Conservation (phyloP, 768 basidiomycete genomes). For the Terana coerulea region DNA sequence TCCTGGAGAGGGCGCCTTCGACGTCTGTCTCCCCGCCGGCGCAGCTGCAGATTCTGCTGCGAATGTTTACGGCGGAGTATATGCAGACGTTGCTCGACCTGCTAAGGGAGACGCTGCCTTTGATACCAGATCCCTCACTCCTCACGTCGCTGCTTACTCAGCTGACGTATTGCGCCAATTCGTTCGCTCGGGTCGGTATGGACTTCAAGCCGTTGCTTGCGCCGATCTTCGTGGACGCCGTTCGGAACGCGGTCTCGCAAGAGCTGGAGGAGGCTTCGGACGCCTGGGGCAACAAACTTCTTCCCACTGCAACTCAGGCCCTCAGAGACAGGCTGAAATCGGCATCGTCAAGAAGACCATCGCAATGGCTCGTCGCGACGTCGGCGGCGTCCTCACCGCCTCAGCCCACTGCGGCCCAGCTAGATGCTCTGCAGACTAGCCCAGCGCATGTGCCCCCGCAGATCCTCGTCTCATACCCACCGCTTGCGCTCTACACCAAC, state of each 20-base stretch:
- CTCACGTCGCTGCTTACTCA: constrained; percentile 87
- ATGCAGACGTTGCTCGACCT: constrained; percentile 65
- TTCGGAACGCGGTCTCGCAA: constrained; percentile 49
- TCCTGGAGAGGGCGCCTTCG: constrained; percentile 61
- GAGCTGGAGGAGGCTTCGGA: constrained; percentile 43
- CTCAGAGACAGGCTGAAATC: constrained; percentile 4
- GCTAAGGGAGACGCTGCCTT: constrained; percentile 58
- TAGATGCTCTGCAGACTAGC: constrained; percentile 12
- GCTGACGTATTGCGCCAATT: constrained; percentile 87
- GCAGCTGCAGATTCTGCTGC: constrained; percentile 50
- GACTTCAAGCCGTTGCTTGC: constrained; percentile 77
- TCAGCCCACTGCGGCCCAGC: constrained; percentile 15
- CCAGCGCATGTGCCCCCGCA: constrained; percentile 65
- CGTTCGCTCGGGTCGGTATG: constrained; percentile 88
- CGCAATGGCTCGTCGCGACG: constrained; percentile 3
- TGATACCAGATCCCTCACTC: constrained; percentile 53
- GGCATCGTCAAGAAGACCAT: background rate
- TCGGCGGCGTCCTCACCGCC: constrained; percentile 13
- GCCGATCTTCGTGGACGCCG: constrained; percentile 62
- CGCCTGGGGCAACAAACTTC: constrained; percentile 16
- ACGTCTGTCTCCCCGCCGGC: constrained; percentile 13
- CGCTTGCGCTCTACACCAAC: constrained; percentile 70
- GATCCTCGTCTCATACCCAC: constrained; percentile 67
- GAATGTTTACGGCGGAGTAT: constrained; percentile 62
- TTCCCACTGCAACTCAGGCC: background rate